Conservation (phyloP, 2,329 filamentous ascomycete species). For the Stachybotrys chartarum region DNA sequence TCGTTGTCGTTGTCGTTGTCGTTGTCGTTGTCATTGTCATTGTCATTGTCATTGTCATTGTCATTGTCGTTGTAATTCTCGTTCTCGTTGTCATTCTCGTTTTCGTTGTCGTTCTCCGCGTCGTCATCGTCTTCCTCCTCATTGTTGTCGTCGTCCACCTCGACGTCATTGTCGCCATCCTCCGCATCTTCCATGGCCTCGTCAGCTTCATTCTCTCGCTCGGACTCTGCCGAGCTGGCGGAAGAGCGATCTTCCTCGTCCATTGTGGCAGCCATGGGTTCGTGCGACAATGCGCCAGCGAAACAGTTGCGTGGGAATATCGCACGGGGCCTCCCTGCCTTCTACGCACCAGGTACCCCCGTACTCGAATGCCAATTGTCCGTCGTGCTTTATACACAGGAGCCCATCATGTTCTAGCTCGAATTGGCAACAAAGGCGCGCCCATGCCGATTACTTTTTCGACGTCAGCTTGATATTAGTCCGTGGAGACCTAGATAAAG, state of each 20-base stretch:
- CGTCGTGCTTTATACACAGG: not conserved
- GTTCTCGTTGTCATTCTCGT: constrained; percentile 42
- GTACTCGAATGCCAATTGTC: not conserved
- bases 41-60: constrained; percentile 41
- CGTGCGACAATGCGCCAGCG: not conserved
- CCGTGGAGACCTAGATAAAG: too few relatives aligned
- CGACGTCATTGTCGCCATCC: constrained; percentile 29
- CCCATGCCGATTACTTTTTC: not conserved
- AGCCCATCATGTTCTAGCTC: not conserved
- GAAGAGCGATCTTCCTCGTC: constrained; percentile 25
- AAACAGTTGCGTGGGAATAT: too few relatives aligned
- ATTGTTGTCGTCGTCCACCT: constrained; percentile 24
- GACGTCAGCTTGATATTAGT: too few relatives aligned
- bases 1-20: constrained; percentile 26
- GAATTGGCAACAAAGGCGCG: not conserved
- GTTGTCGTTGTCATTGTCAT: constrained; percentile 32
- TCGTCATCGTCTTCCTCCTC: constrained; percentile 27
- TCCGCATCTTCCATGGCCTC: constrained; percentile 49
- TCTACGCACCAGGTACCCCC: not conserved
- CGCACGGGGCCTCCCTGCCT: not conserved
- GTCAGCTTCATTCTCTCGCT: constrained; percentile 32
- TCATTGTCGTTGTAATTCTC: constrained; percentile 30
- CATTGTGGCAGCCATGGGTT: constrained; percentile 10
- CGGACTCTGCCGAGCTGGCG: constrained; percentile 23
- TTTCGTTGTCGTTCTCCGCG: constrained; percentile 27